Base-by-base conservation (phyloP, 1,284 basidiomycete genomes). In the Violaceomyces palustris region DNA sequence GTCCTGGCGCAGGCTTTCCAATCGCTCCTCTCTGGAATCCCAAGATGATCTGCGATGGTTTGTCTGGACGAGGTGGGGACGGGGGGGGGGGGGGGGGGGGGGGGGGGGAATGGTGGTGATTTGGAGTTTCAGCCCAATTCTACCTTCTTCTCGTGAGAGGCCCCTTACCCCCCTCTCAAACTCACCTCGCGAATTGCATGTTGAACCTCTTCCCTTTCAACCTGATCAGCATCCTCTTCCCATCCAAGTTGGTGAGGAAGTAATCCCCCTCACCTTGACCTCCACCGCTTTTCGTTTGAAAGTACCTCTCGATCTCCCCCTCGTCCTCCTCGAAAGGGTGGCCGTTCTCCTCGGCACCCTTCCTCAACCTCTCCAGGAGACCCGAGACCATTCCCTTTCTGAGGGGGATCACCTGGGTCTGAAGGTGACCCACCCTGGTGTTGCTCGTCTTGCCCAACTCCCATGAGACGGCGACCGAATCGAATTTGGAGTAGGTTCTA, bases 361-460 rank as follows among this genome's bases (percentile, higher is more conserved):
- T 31, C 4, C 21, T 23, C 24, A 69, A 56, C 25, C 50, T 59
- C 0, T 18, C 28, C 23, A 37, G 24, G 15, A 52, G 34, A 0
- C 39, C 42, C 3, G 15, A 19, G 9, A 35, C 18, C 8, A 24
- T n/a, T 6, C 22, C 17, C 4, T 27, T 17, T 5, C 52, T 40
- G 0, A 71, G 32, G 0, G 69, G 65, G 6, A 71, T 38, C 1
- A 60, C 43, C 39, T 71, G 69, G 6, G 53, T 62, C 26, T 71
- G 69, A 12, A 62, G 48, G 31, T 71, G 69, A 7, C 62, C 63
- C 32, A 56, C 61, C n/a, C 50, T 48, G 24, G 50, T 48, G 6
- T 49, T 52, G 11, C 48, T 33, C 0, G 48, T 46, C 3, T 58
- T 40, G 4, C 64, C 64, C 5, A 69, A 30, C 11, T 54, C 45